Evolutionary conservation across 371 early-diverging fungal species (phyloP), one percentile per base, ranked within the genome.

Genomic region (Parasitella parasitica): DNA sequence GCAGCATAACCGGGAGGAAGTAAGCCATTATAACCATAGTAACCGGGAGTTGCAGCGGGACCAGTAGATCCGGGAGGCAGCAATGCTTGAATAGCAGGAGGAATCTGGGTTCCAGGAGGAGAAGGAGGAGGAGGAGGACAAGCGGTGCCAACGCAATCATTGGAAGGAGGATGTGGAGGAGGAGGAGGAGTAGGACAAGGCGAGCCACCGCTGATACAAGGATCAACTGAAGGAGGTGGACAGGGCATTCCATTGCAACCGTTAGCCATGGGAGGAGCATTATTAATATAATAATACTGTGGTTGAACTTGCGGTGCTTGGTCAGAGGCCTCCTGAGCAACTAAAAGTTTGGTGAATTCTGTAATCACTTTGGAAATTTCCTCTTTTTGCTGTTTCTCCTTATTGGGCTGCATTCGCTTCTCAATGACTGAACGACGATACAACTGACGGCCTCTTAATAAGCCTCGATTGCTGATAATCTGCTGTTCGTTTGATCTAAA

Each of bases 71-170:
- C 53, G 30, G 53, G 35, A 30, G 48, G 32, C 20, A 60, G 15
- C 15, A 60, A 41, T 18, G 61, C 61, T 53, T 53, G 53, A 26
- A 60, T 60, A 24, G 53, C 61, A 32, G 52, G 43, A 34, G 61
- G 61, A 9, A 53, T 38, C 24, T 6, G 27, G 12, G 16, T 24
- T 26, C 26, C 59, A 37, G 59, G 50, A 11, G 58, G 18, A 32
- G 16, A 4, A 26, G 37, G 16, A 27, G 49, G 32, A 43, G 55
- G 15, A 26, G 56, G 35, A 11, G 9, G 2, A 41, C 24, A 41
- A 27, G 56, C 37, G 24, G 54, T 11, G 13, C 18, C 43, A n/a
- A 27, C 30, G 28, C n/a, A 34, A 8, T 13, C 38, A 20, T 11
- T 24, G 30, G 34, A 36, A 50, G 51, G 26, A 16, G 27, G 27